phyloP scores from a whole-genome alignment of 352 stramenopile genomes.

The Thalassiosira sp. region DNA sequence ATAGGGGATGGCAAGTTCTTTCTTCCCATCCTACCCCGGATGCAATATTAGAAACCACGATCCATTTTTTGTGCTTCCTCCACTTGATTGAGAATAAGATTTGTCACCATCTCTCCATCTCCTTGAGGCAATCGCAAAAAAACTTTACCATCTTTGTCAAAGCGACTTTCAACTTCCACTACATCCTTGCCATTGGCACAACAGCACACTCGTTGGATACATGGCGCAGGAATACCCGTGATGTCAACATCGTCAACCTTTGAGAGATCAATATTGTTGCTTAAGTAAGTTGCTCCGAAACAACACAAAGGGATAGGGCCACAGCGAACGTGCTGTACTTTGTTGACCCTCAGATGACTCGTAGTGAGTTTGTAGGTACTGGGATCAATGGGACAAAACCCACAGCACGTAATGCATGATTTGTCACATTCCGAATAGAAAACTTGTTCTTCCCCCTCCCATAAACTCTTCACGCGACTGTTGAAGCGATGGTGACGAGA shows the following conservation, averaged over 20 bases:
- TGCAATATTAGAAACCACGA: too few relatives aligned
- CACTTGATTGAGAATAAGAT: slow-evolving; percentile 35
- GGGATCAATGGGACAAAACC: slow-evolving; percentile 50
- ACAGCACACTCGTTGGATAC: slow-evolving; percentile 20
- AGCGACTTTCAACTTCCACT: slow-evolving; percentile 19
- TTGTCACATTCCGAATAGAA: slow-evolving; percentile 37
- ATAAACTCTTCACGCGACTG: slow-evolving; percentile 23
- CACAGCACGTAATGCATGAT: slow-evolving; percentile 29
- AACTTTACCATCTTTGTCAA: slow-evolving; percentile 8
- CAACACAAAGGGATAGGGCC: slow-evolving; percentile 45
- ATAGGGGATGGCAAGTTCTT: too few relatives aligned
- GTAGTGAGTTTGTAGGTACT: slow-evolving; percentile 40
- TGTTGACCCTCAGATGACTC: slow-evolving; percentile 53
- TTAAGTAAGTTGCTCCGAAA: slow-evolving; percentile 32
- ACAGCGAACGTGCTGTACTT: slow-evolving; percentile 38
- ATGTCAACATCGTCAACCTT: slow-evolving; percentile 57
- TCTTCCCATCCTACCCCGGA: too few relatives aligned
- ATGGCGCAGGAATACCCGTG: slow-evolving; percentile 15
- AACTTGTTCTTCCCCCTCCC: slow-evolving; percentile 51
- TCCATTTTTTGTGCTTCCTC: slow-evolving; percentile 31
- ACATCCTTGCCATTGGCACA: slow-evolving; percentile 26
- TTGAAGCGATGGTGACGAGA: slow-evolving; percentile 29
- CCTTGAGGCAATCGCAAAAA: slow-evolving; percentile 10
- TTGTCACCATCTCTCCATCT: slow-evolving; percentile 9
- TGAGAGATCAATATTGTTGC: slow-evolving; percentile 57